Percentiles rank a stretch among this genome's conserved stretches.
phyloP scores from a whole-genome alignment of 257 asterid genomes.

The Solanum chiquidenum region DNA sequence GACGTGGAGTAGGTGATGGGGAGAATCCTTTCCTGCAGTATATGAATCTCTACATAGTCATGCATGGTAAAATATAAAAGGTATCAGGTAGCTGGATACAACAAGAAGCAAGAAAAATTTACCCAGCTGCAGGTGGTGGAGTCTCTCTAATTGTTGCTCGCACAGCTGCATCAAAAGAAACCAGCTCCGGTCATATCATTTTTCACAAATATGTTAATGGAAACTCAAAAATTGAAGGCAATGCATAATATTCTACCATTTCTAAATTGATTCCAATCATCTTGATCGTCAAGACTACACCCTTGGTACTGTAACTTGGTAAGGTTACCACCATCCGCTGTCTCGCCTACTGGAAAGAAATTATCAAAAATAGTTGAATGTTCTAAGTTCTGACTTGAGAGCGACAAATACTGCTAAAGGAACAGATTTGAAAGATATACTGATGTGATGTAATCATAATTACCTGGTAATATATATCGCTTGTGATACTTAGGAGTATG shows the following conservation, averaged over 20 bases:
- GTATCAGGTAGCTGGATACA: neutral
- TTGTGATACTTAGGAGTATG: constrained; percentile 54
- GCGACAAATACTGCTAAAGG: neutral
- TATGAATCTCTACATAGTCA: neutral
- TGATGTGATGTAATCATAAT: neutral
- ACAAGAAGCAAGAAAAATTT: constrained; percentile 6
- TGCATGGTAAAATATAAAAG: neutral
- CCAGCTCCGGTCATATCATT: neutral
- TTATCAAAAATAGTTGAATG: neutral
- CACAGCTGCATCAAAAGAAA: constrained; percentile 35
- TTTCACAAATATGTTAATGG: neutral
- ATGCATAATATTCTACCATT: constrained; percentile 30
- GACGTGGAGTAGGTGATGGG: constrained; percentile 17
- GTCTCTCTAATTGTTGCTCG: constrained; percentile 61
- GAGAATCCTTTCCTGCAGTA: constrained; percentile 41
- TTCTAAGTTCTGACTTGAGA: neutral
- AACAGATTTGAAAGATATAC: neutral
- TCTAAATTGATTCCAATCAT: constrained; percentile 61
- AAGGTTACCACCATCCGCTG: constrained; percentile 39
- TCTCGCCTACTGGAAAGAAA: constrained; percentile 56
- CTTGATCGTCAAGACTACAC: constrained; percentile 60
- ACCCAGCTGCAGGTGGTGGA: constrained; percentile 50
- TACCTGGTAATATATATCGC: constrained; percentile 82
- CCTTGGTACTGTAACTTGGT: constrained; percentile 51
- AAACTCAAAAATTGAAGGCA: neutral